Base-by-base conservation (phyloP, 129 eudicot genomes). In the Centrapalus pauciflorus region DNA sequence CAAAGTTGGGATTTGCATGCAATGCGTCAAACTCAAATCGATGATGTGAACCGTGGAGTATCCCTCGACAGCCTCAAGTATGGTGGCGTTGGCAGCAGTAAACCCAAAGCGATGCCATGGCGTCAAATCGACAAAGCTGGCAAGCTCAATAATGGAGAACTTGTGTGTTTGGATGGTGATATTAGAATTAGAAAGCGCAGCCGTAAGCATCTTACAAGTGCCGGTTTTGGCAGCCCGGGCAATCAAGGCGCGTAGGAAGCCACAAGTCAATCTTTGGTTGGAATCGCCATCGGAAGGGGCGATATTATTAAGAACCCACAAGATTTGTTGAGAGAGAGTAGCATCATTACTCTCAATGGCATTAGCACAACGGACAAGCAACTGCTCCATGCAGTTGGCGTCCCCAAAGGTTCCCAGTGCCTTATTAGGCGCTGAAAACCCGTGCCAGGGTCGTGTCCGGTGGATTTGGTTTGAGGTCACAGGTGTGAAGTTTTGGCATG, bases 71-170 rank as follows among this genome's bases (percentile, higher is more conserved):
- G 96, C 96, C 59, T 86, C 93, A 4, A 93, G 74, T 17, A 93
- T 85, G 56, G 95, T 88, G 0, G 92, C 81, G 62, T 93, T 93
- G 0, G 96, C 98, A 0, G 95, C 95, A 0, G 95, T 88, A 88
- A 83, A 93, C 2, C 96, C 98, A 26, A 93, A 93, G 10, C 99
- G 80, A 54, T 93, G 95, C 96, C 96, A 93, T 4, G 99, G 99
- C 4, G 99, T 93, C 25, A 93, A 49, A 79, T 93, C 96, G 3
- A 93, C 95, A 60, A 79, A 93, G 49, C 82, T 76, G 7, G 96
- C 95, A 2, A 93, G 95, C 72, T 93, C 96, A 7, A 89, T 90
- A 8, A 93, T 79, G 4, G 96, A 83, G 63, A 93, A 88, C 43
- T 73, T 86, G 40, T 88, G 96, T 2, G 86, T 83, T 17, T 62